Conservation (phyloP, 352 stramenopile genomes). For the Globisporangium solare region DNA sequence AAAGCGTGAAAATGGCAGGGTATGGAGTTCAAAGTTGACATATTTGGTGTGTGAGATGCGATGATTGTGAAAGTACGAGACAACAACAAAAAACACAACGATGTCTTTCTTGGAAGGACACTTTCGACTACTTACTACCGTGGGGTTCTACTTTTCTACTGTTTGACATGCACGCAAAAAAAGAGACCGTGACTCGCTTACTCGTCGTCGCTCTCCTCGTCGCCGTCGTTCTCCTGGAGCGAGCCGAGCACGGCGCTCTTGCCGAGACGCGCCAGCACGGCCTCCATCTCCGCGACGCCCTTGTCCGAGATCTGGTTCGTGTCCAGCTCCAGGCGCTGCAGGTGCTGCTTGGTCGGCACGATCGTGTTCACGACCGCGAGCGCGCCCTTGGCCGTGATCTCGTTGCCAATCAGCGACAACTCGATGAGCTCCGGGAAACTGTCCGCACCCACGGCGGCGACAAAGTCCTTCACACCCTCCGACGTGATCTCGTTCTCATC, state of each 20-base stretch:
- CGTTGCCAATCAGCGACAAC: constrained; percentile 63
- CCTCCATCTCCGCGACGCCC: constrained; percentile 42
- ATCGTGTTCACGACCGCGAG: constrained; percentile 45
- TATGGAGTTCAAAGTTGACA: too few relatives aligned
- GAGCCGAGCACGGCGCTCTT: constrained; percentile 58
- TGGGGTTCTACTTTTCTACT: too few relatives aligned
- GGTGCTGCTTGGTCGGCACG: constrained; percentile 33
- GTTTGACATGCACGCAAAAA: too few relatives aligned
- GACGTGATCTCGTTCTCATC: constrained; percentile 85
- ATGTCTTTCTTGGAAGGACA: too few relatives aligned
- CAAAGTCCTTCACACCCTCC: constrained; percentile 36
- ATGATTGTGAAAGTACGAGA: too few relatives aligned
- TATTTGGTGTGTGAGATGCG: too few relatives aligned
- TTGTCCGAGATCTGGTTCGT: constrained; percentile 74
- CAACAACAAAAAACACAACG: too few relatives aligned
- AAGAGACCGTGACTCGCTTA: background rate
- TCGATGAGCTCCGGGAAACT: constrained; percentile 38
- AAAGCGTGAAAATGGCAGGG: too few relatives aligned
- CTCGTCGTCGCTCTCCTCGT: constrained; percentile 53
- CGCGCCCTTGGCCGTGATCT: constrained; percentile 74
- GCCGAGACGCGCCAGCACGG: constrained; percentile 33
- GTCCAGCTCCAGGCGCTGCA: constrained; percentile 55
- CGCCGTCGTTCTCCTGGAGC: constrained; percentile 81
- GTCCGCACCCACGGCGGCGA: constrained; percentile 19
- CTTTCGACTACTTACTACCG: too few relatives aligned